Conservation (phyloP, 345 rosid species). For the Eucalyptus pumila region DNA sequence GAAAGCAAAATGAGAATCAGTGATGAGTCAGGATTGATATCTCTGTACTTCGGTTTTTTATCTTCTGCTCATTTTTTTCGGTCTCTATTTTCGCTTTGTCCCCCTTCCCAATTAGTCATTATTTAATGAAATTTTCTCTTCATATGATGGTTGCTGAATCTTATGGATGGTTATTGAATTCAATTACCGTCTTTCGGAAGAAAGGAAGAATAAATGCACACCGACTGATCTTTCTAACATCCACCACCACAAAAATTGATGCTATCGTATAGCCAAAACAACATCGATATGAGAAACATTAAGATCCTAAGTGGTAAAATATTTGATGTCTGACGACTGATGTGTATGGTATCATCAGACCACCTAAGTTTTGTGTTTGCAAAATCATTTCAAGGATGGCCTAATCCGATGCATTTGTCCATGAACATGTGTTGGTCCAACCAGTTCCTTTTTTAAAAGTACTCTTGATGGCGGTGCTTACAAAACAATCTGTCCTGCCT, state of each 20-base stretch:
- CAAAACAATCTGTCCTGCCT: not conserved
- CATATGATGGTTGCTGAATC: not conserved
- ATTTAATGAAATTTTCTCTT: not conserved
- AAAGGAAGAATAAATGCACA: not conserved
- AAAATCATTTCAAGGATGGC: not conserved
- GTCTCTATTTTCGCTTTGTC: not conserved
- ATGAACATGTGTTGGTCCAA: not conserved
- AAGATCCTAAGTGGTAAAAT: not conserved
- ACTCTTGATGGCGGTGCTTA: not conserved
- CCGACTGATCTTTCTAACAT: not conserved
- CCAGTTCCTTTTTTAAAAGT: not conserved
- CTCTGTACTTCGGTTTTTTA: not conserved
- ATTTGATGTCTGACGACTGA: not conserved
- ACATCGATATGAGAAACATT: not conserved
- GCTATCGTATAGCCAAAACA: not conserved
- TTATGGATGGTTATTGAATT: not conserved
- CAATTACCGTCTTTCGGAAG: not conserved
- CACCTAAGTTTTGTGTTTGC: not conserved
- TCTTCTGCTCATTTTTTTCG: not conserved
- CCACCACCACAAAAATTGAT: accelerated
- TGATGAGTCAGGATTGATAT: not conserved
- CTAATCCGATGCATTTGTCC: not conserved
- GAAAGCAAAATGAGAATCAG: not conserved
- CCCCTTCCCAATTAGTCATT: not conserved
- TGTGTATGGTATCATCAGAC: not conserved